Base-by-base conservation (phyloP, 768 basidiomycete genomes). In the Boletus pseudo-olivaceus region DNA sequence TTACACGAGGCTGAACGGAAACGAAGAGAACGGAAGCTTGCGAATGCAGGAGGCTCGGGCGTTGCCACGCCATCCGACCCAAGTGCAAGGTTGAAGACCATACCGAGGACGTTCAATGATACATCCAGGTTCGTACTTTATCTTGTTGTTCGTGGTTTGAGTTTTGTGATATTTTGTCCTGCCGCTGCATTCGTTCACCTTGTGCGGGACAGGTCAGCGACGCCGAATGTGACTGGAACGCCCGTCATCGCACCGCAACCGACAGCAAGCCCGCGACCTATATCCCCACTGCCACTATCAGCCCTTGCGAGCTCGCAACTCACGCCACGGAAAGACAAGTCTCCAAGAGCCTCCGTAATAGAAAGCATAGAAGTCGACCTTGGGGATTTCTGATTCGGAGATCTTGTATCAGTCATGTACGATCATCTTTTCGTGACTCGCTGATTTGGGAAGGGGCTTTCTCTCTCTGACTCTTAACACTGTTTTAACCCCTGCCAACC, bases 361-460 rank as follows among this genome's bases (percentile, higher is more conserved):
- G 83, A 86, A 45, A 78, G 78, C 29, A 78, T 90, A 59, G 88
- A 90, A 58, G 78, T 90, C 55, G 88, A 90, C 67, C 74, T 90
- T 42, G 88, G 88, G 47, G 88, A 90, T 70, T 90, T 90, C 69
- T 90, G 69, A 64, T 40, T 47, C 43, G 10, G 17, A 44, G 15
- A 54, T 43, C 50, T 19, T 53, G 26, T 37, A 26, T 47, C 56
- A 5, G 26, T 41, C 7, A 35, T 45, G 48, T 64, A 43, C 20
- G 39, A 47, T 19, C 29, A 54, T 49, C 39, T 48, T 35, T 49
- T 27, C 10, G 37, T 39, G 39, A 57, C 33, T 26, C 29, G 27
- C 27, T 27, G 32, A 17, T 23, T 41, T 14, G 40, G 26, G 34
- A 34, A 41, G n/a, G 27, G 39, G 54, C 35, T 32, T 33, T 40